These are phyloP conservation scores for Aspergillus puulaauensis DNA, from an alignment of 2,329 filamentous ascomycete genomes.

Conservation along the genomic window DNA sequence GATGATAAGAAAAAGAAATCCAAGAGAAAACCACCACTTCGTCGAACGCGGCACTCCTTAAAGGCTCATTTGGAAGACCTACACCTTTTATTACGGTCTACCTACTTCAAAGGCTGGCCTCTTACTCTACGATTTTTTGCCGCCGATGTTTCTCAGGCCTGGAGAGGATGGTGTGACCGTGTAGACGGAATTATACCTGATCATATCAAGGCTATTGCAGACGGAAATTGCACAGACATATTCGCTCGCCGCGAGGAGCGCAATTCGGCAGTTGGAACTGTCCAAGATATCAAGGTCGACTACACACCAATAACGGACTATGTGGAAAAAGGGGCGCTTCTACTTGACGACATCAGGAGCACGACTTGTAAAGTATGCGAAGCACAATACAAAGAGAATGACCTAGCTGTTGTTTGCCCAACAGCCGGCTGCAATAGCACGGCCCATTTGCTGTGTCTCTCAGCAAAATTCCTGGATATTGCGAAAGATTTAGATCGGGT, in stretches of 20 bases:
- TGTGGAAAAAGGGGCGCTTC: slow-evolving; percentile 51
- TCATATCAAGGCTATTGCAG: slow-evolving; percentile 56
- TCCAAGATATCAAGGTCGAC: slow-evolving; percentile 52
- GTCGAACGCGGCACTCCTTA: slow-evolving; percentile 59
- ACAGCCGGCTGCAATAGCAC: slow-evolving; percentile 46
- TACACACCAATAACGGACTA: slow-evolving; percentile 52
- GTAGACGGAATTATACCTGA: slow-evolving; percentile 49
- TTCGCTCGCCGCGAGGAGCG: slow-evolving; percentile 11
- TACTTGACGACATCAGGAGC: slow-evolving; percentile 39
- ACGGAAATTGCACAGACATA: slow-evolving; percentile 35
- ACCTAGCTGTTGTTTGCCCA: slow-evolving; percentile 54
- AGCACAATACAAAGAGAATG: slow-evolving; percentile 34
- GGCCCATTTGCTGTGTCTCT: slow-evolving; percentile 59
- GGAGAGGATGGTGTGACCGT: slow-evolving; percentile 60
- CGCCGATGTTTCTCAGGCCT: slow-evolving; percentile 66
- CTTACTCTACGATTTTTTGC: slow-evolving; percentile 77
- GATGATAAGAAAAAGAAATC: not conserved
- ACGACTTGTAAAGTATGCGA: slow-evolving; percentile 53
- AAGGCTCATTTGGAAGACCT: slow-evolving; percentile 74
- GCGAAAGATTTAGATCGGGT: slow-evolving; percentile 44
- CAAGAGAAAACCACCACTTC: slow-evolving; percentile 60
- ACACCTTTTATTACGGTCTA: slow-evolving; percentile 74
- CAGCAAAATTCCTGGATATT: slow-evolving; percentile 50
- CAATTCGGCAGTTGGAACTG: slow-evolving; percentile 33
- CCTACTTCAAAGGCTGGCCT: slow-evolving; percentile 81